Evolutionary conservation across 805 yeast genomes (phyloP).

Genomic region (Candida arabinofermentans): DNA sequence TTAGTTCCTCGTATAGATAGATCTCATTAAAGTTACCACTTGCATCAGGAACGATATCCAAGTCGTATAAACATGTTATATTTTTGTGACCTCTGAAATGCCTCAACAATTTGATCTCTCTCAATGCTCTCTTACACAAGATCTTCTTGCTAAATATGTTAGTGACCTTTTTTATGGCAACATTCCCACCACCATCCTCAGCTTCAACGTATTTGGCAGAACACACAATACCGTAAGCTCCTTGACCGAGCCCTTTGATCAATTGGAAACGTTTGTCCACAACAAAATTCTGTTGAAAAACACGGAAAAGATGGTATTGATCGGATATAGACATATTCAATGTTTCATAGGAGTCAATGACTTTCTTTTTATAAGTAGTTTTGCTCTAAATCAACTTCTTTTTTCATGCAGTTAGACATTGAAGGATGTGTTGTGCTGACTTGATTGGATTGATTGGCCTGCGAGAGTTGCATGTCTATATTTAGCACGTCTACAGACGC

Average conservation of each 20-base stretch:
- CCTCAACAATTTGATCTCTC: slow-evolving; percentile 85
- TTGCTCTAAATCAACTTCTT: too few relatives aligned
- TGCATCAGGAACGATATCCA: slow-evolving; percentile 79
- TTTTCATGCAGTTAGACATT: too few relatives aligned
- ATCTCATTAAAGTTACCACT: slow-evolving; percentile 80
- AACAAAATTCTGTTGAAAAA: slow-evolving; percentile 86
- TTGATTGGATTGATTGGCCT: too few relatives aligned
- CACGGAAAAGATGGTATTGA: slow-evolving; percentile 38
- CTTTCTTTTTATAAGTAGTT: too few relatives aligned
- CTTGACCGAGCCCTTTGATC: slow-evolving; percentile 93
- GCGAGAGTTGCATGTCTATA: neutral
- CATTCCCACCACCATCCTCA: slow-evolving; percentile 74
- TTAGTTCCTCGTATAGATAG: slow-evolving; percentile 89
- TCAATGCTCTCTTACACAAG: slow-evolving; percentile 82
- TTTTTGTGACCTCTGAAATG: slow-evolving; percentile 96
- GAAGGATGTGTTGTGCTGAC: too few relatives aligned
- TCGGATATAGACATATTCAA: slow-evolving; percentile 12
- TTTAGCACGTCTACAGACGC: neutral
- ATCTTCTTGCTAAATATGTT: slow-evolving; percentile 90
- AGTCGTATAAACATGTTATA: slow-evolving; percentile 90
- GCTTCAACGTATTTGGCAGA: slow-evolving; percentile 79
- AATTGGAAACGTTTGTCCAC: slow-evolving; percentile 86
- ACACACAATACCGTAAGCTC: slow-evolving; percentile 96
- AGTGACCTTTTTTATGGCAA: slow-evolving; percentile 94
- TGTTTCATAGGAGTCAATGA: neutral